Conservation (phyloP, 2,329 filamentous ascomycete species). For the Cadophora luteo-olivacea region DNA sequence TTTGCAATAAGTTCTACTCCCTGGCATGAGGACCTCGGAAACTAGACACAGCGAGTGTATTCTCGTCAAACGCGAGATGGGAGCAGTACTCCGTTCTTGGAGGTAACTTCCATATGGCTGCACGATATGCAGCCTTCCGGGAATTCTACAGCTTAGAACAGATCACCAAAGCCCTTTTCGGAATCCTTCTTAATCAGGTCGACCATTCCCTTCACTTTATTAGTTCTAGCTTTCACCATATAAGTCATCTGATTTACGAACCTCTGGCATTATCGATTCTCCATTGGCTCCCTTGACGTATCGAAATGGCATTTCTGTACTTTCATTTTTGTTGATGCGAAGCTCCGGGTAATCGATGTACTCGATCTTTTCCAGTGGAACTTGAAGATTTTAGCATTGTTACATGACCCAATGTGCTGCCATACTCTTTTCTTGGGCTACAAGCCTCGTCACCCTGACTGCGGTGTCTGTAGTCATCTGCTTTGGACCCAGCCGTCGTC, state of each 20-base stretch:
- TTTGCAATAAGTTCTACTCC: not conserved
- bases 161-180: conserved; percentile 87
- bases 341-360: conserved; percentile 92
- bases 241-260: conserved; percentile 48
- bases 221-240: conserved; percentile 26
- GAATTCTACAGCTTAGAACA: conserved; percentile 61
- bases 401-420: conserved; percentile 19
- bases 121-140: not conserved
- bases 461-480: conserved; percentile 99
- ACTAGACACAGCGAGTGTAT: not conserved
- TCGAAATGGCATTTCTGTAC: conserved; percentile 96
- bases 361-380: conserved; percentile 76
- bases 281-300: conserved; percentile 82
- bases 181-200: conserved; percentile 93
- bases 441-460: conserved; percentile 88
- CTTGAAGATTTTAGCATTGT: conserved; percentile 53
- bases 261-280: conserved; percentile 89
- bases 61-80: not conserved
- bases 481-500: conserved; percentile 84
- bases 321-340: conserved; percentile 88
- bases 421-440: conserved; percentile 83
- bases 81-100: not conserved
- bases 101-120: not conserved
- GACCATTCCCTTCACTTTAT: conserved; percentile 74
- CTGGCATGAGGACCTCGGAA: not conserved